Conservation (phyloP, 129 eudicot species). For the Deinandra increscens region DNA sequence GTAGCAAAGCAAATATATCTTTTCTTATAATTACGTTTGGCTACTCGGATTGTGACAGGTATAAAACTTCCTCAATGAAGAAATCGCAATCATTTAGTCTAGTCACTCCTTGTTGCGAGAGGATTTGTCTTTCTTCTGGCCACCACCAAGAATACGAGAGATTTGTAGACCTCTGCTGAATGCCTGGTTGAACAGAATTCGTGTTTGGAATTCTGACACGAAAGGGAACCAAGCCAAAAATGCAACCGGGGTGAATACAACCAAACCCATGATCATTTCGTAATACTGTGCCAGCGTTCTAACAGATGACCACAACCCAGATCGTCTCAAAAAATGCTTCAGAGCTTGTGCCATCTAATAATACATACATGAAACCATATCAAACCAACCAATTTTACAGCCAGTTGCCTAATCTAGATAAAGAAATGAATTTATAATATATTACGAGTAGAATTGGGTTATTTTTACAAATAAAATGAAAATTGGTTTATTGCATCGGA, state of each 20-base stretch:
- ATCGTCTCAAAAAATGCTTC: slow-evolving; percentile 43
- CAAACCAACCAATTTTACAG: slow-evolving; percentile 7
- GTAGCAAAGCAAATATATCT: no score
- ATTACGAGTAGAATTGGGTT: background rate
- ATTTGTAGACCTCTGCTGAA: slow-evolving; percentile 86
- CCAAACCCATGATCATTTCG: slow-evolving; percentile 68
- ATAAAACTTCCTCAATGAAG: no score
- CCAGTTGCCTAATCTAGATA: no score
- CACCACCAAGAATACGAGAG: slow-evolving; percentile 83
- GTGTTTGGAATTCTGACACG: slow-evolving; percentile 86
- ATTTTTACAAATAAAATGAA: background rate
- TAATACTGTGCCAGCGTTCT: slow-evolving; percentile 74
- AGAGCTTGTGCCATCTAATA: slow-evolving; percentile 80
- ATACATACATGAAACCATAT: background rate
- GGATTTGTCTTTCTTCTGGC: slow-evolving; percentile 66
- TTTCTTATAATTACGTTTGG: no score
- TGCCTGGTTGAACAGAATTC: slow-evolving; percentile 92
- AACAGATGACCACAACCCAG: slow-evolving; percentile 69
- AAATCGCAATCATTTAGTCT: no score
- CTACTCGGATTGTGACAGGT: no score
- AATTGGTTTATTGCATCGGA: background rate
- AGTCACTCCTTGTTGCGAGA: slow-evolving; percentile 62
- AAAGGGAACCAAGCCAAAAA: slow-evolving; percentile 94
- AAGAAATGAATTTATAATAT: background rate
- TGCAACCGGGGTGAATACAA: slow-evolving; percentile 80